Evolutionary conservation across 148 eudicot species (phyloP).

Genomic region (Talinum fruticosum): DNA sequence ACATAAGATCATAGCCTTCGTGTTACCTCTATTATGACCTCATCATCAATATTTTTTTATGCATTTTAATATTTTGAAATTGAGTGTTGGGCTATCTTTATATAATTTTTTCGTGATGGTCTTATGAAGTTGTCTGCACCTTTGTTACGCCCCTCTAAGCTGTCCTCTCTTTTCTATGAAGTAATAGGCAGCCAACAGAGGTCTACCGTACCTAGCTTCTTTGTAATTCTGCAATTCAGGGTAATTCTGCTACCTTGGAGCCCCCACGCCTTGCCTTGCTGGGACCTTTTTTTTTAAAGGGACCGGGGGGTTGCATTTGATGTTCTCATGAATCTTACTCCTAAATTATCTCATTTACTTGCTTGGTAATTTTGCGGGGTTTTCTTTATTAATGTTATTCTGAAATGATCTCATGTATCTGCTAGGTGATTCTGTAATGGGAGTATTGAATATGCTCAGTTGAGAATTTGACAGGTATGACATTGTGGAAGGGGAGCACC

Average conservation of each 20-base stretch:
- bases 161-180: background rate
- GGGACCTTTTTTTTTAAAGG: no score
- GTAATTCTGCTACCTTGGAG: background rate
- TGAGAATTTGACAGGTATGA: constrained; percentile 61
- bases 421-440: constrained; percentile 27
- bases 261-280: no score
- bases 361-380: background rate
- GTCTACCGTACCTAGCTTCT: background rate
- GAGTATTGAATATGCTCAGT: constrained; percentile 33
- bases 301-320: background rate
- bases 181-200: background rate
- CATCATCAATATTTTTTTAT: background rate
- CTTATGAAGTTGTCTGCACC: no score
- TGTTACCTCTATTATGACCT: background rate
- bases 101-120: no score
- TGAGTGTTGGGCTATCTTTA: no score
- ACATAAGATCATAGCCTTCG: background rate
- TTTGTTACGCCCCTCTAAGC: background rate
- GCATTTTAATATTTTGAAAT: no score
- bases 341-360: background rate
- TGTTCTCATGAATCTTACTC: background rate
- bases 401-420: constrained; percentile 16
- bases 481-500: constrained; percentile 86
- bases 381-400: background rate
- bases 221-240: background rate